Conservation (phyloP, 805 yeast genomes). For the Candida glaebosa region DNA sequence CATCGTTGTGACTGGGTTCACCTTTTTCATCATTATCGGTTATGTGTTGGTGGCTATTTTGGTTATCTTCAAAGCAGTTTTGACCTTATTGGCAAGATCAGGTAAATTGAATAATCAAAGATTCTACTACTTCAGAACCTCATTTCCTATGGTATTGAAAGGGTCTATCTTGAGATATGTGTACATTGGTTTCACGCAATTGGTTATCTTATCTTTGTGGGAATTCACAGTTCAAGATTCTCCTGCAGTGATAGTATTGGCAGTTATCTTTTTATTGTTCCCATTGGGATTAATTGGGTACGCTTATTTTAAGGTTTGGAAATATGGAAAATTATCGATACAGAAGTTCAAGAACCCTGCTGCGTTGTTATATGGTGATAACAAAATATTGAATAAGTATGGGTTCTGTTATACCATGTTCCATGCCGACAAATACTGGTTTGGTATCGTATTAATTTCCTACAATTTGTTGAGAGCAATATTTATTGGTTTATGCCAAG, state of each 20-base stretch:
- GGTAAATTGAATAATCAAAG: constrained; percentile 50
- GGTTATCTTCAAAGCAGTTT: constrained; percentile 47
- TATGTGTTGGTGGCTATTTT: constrained; percentile 64
- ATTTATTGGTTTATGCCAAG: constrained; percentile 76
- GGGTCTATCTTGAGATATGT: constrained; percentile 78
- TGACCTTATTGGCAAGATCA: constrained; percentile 45
- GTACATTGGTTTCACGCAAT: constrained; percentile 81
- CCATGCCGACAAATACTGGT: constrained; percentile 78
- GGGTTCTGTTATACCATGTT: constrained; percentile 92
- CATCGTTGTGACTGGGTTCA: constrained; percentile 81
- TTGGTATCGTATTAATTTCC: constrained; percentile 61
- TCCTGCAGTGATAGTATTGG: constrained; percentile 81
- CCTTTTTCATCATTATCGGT: constrained; percentile 77
- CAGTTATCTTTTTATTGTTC: constrained; percentile 65
- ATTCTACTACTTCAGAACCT: constrained; percentile 47
- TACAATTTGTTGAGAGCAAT: constrained; percentile 65
- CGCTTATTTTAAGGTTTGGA: constrained; percentile 61
- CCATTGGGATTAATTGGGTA: constrained; percentile 59
- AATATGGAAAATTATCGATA: constrained; percentile 62
- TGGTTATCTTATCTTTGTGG: constrained; percentile 78
- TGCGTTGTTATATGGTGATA: constrained; percentile 79
- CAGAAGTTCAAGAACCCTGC: constrained; percentile 73
- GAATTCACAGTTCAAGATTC: constrained; percentile 82
- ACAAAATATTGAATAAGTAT: constrained; percentile 65
- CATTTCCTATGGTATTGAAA: constrained; percentile 61